Percentiles rank a stretch among this genome's conserved stretches.
phyloP scores from a whole-genome alignment of 2,329 filamentous ascomycete genomes.

The Calonectria multiphialidica region DNA sequence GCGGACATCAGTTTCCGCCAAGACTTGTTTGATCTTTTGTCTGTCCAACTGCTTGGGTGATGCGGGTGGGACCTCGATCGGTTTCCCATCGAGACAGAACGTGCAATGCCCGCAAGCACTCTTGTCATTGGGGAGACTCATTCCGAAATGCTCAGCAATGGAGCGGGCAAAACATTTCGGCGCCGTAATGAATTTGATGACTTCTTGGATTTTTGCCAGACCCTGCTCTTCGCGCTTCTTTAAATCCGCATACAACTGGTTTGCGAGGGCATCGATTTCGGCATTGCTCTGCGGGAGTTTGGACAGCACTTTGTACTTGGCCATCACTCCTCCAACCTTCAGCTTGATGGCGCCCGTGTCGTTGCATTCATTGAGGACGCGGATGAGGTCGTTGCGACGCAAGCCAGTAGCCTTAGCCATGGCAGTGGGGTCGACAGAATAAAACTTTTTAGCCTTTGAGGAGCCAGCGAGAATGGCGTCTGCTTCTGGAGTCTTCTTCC shows the following conservation, averaged over 20 bases:
- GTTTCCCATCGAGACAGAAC: constrained; percentile 46
- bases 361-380: constrained; percentile 66
- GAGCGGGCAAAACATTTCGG: constrained; percentile 62
- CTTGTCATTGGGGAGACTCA: constrained; percentile 57
- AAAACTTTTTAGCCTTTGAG: constrained; percentile 55
- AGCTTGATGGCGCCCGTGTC: constrained; percentile 63
- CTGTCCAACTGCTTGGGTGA: constrained; percentile 54
- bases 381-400: constrained; percentile 61
- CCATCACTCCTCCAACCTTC: constrained; percentile 62
- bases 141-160: constrained; percentile 70
- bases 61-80: constrained; percentile 53
- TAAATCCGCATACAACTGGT: constrained; percentile 63
- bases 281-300: constrained; percentile 55
- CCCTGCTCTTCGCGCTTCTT: constrained; percentile 64
- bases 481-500: constrained; percentile 56
- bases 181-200: constrained; percentile 66
- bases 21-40: constrained; percentile 54
- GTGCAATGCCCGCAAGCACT: constrained; percentile 68
- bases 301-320: constrained; percentile 64
- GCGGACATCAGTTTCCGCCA: constrained; percentile 58
- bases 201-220: constrained; percentile 60
- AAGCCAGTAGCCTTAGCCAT: constrained; percentile 49
- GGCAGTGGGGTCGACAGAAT: constrained; percentile 61
- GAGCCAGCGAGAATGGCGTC: constrained; percentile 57
- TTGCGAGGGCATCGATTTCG: constrained; percentile 59